These are phyloP conservation scores for Cenococcum geophilum DNA, from an alignment of 495 filamentous ascomycete genomes.

Conservation along the genomic window DNA sequence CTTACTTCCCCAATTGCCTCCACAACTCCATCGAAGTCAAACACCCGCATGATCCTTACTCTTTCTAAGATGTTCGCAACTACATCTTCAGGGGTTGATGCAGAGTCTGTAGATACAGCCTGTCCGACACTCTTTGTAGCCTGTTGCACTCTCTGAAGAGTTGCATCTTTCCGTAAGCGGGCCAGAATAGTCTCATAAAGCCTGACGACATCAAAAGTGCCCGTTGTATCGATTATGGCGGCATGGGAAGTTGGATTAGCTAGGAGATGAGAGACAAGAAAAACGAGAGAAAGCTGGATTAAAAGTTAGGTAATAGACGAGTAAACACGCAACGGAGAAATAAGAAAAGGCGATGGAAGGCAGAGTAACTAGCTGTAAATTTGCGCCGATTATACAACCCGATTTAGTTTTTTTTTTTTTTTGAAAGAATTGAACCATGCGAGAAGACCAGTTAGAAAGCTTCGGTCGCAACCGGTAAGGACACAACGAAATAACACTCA, in stretches of 20 bases:
- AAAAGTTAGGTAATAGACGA: not conserved
- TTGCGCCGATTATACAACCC: not conserved
- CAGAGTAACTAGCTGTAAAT: not conserved
- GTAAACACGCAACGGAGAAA: not conserved
- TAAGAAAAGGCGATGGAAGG: not conserved
- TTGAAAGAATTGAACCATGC: not conserved
- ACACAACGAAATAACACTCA: not conserved
- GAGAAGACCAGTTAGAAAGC: not conserved
- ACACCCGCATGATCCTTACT: conserved; percentile 51
- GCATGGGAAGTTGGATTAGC: conserved; percentile 13
- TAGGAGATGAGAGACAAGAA: conserved; percentile 31
- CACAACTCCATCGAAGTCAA: conserved; percentile 53
- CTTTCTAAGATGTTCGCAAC: conserved; percentile 42
- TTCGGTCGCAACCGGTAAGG: not conserved
- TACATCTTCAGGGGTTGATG: conserved; percentile 7
- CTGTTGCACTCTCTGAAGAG: not conserved
- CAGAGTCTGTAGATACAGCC: not conserved
- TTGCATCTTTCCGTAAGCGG: conserved; percentile 6
- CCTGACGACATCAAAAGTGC: conserved; percentile 31
- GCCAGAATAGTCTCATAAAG: conserved; percentile 21
- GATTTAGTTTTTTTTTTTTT: too few species aligned
- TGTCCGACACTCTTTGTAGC: not conserved
- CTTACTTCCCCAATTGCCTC: conserved; percentile 49
- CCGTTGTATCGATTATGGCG: conserved; percentile 34
- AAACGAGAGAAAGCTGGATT: conserved; percentile 16